phyloP scores from a whole-genome alignment of 352 stramenopile genomes.

The Blastocystis sp. region DNA sequence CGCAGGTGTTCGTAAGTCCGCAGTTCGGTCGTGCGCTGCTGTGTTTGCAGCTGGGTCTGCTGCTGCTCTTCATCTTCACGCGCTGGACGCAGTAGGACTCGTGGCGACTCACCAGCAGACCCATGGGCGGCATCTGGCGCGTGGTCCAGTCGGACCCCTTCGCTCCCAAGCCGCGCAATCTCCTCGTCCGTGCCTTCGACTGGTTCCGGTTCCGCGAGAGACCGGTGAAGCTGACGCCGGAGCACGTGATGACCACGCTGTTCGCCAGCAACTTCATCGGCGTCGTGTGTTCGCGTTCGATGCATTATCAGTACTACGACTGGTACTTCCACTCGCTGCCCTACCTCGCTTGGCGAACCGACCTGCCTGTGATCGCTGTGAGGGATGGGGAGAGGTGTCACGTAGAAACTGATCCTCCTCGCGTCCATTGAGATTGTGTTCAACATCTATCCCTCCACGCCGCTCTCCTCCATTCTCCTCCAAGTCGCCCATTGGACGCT shows the following conservation, averaged over 20 bases:
- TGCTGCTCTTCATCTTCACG: constrained; percentile 57
- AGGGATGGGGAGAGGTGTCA: neutral
- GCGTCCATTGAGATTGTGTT: constrained; percentile 78
- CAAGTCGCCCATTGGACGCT: constrained; percentile 79
- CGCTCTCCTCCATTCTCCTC: constrained; percentile 75
- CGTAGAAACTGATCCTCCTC: constrained; percentile 60
- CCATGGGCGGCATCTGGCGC: constrained; percentile 46
- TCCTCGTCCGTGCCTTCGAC: constrained; percentile 29
- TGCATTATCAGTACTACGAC: constrained; percentile 90
- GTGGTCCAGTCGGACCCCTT: constrained; percentile 40
- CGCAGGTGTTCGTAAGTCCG: constrained; percentile 68
- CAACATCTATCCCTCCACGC: constrained; percentile 85
- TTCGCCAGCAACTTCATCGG: constrained; percentile 88
- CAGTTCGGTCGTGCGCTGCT: constrained; percentile 64
- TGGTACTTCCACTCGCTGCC: constrained; percentile 89
- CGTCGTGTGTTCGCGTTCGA: constrained; percentile 82
- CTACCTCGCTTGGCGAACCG: constrained; percentile 80
- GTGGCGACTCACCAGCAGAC: neutral
- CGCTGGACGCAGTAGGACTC: constrained; percentile 36
- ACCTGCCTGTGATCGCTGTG: constrained; percentile 66
- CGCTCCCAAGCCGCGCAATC: constrained; percentile 36
- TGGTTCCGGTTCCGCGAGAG: constrained; percentile 28
- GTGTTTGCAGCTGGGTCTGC: constrained; percentile 59
- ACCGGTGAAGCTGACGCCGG: neutral
- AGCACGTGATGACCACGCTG: constrained; percentile 71